Percentiles rank a stretch among this genome's conserved stretches.
Conservation (phyloP, 208 protist genomes). For the Wallacemonas rigidus region DNA sequence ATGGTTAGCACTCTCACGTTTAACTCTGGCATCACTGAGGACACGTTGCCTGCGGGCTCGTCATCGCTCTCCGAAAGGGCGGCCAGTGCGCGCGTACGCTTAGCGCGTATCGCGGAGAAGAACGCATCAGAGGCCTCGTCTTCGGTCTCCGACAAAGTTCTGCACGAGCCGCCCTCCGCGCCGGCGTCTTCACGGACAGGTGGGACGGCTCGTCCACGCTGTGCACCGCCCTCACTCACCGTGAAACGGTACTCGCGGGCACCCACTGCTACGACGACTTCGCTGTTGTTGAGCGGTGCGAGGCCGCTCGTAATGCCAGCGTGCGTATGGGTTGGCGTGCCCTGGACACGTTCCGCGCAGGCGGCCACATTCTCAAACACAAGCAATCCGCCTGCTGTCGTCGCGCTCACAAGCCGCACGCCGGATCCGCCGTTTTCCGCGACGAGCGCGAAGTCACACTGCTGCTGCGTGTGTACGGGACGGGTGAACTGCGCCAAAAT, state of each 20-base stretch:
- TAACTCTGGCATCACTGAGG: neutral
- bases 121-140: neutral
- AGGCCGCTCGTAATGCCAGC: conserved; percentile 38
- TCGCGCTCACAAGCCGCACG: conserved; percentile 44
- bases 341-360: neutral
- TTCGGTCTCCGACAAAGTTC: neutral
- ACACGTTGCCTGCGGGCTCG: neutral
- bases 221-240: neutral
- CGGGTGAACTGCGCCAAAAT: conserved; percentile 35
- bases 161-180: too few relatives aligned
- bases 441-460: conserved; percentile 51
- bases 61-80: conserved; percentile 23
- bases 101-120: neutral
- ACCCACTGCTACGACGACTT: conserved; percentile 30
- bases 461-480: conserved; percentile 44
- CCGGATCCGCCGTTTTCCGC: neutral
- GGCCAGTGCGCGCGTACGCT: conserved; percentile 22
- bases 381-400: conserved; percentile 42
- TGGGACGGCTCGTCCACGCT: neutral
- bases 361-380: conserved; percentile 25
- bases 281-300: conserved; percentile 17
- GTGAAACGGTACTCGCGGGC: conserved; percentile 19
- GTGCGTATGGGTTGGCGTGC: conserved; percentile 1
- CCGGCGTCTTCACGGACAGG: too few relatives aligned
- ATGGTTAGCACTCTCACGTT: conserved; percentile 18